Evolutionary conservation across 345 rosid species (phyloP), one percentile per base, ranked within the genome.

Genomic region (Brassica rapa): DNA sequence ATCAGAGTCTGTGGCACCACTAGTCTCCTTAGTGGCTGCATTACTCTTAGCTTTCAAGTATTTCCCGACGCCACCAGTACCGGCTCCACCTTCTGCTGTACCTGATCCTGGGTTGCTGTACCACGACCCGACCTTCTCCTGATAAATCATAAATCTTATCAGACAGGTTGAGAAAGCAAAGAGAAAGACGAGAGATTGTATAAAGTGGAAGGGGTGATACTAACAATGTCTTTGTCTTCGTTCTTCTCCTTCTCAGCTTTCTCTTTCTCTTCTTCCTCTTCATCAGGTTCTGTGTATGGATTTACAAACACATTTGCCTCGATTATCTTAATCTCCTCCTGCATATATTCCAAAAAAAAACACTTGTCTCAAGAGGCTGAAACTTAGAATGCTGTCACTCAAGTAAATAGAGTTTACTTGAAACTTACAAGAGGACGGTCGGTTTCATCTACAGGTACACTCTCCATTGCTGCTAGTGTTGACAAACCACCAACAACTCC

Each of bases 111-210:
- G 97, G 83, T 94, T 90, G 82, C 97, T 94, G 84, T 87, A 94
- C 94, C 98, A 94, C 32, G 97, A 89, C 12, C 97, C 98, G 32
- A 91, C 63, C 79, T 88, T 91, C 14, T 89, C 97, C 98, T 91
- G 85, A 81, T 24, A 57, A 19, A 41, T 12, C 33, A 66, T 14
- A 57, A 41, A 55, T 16, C 65, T 37, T 62, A 55, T 55, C 19
- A 73, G 70, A 73, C 6, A 0, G 1, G 68, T 24, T 23, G 0
- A 72, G 0, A 72, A 66, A 69, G 30, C 4, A 27, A 72, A 51
- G 59, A 73, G 65, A 67, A 16, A 66, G 24, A 79, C 7, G 24
- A 29, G 39, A 64, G 62, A 6, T 3, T 39, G 21, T 65, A 24
- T 65, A 7, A 19, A 25, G 33, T 15, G 72, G 63, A 57, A 59